Conservation (phyloP, 257 asterid genomes). For the Echium plantagineum region DNA sequence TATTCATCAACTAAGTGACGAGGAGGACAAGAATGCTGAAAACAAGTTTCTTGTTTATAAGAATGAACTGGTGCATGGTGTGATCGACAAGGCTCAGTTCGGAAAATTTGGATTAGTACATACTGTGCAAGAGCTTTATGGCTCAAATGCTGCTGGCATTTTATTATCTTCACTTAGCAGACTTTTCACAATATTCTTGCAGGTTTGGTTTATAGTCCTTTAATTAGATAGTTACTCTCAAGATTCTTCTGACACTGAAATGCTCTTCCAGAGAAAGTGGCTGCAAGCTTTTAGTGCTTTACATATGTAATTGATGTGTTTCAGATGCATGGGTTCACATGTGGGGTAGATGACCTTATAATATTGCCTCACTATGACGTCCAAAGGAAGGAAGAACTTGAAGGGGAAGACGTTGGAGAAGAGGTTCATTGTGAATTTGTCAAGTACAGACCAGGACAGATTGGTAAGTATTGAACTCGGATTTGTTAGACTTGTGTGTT, state of each 20-base stretch:
- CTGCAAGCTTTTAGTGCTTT: background rate
- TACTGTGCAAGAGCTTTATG: constrained; percentile 93
- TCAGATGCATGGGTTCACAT: constrained; percentile 90
- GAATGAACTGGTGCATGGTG: constrained; percentile 92
- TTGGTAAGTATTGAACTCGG: constrained; percentile 33
- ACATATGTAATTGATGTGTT: constrained; percentile 13
- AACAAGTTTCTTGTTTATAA: constrained; percentile 74
- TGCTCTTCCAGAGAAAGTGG: background rate
- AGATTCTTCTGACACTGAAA: constrained; percentile 1
- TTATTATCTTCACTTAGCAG: constrained; percentile 90
- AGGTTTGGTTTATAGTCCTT: constrained; percentile 34
- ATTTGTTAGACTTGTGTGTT: background rate
- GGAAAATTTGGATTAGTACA: constrained; percentile 95
- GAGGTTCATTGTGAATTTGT: constrained; percentile 92
- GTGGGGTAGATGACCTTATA: constrained; percentile 90
- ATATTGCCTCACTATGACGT: constrained; percentile 61
- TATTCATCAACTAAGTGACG: constrained; percentile 21
- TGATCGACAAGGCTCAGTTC: constrained; percentile 96
- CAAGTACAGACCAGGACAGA: constrained; percentile 70
- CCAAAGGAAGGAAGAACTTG: constrained; percentile 78
- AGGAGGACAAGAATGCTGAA: constrained; percentile 63
- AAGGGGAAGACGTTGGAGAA: constrained; percentile 86
- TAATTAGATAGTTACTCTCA: background rate
- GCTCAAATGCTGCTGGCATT: constrained; percentile 78
- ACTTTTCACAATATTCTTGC: constrained; percentile 73